These are phyloP conservation scores for Mortierella polycephala DNA, from an alignment of 371 early-diverging fungal genomes.

Conservation along the genomic window DNA sequence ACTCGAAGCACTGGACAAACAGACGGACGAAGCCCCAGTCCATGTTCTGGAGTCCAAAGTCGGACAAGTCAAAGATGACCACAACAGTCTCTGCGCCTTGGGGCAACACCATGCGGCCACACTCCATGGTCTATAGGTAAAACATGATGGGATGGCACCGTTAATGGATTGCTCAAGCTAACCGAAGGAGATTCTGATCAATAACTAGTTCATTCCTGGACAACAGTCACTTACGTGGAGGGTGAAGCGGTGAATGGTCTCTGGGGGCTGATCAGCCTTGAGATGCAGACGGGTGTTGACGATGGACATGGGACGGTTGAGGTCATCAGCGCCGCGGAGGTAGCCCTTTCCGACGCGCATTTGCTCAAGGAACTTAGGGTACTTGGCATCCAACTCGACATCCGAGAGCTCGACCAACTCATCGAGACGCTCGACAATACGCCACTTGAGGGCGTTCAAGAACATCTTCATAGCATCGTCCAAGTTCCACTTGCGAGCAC, in stretches of 20 bases:
- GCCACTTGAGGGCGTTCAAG: constrained; percentile 73
- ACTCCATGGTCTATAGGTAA: constrained; percentile 73
- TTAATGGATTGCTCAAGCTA: too few species aligned
- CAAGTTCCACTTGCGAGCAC: constrained; percentile 86
- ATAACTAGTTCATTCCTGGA: background rate
- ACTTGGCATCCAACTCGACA: constrained; percentile 54
- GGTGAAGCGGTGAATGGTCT: constrained; percentile 71
- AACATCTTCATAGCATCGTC: constrained; percentile 77
- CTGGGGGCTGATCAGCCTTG: constrained; percentile 66
- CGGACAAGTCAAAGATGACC: constrained; percentile 84
- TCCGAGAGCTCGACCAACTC: constrained; percentile 73
- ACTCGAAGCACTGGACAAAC: constrained; percentile 82
- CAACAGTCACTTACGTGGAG: constrained; percentile 62
- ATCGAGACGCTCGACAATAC: constrained; percentile 65
- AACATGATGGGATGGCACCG: too few species aligned
- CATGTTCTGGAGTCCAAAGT: constrained; percentile 86
- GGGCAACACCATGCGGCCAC: constrained; percentile 75
- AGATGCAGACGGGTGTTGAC: constrained; percentile 62
- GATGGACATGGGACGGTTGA: constrained; percentile 52
- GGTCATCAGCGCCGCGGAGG: constrained; percentile 70
- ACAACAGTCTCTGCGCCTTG: constrained; percentile 81
- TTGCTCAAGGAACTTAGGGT: constrained; percentile 60
- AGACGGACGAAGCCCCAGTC: constrained; percentile 86
- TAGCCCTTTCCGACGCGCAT: constrained; percentile 66
- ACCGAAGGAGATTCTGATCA: background rate